Evolutionary conservation across 257 asterid species (phyloP), one percentile per base, ranked within the genome.

Genomic region (Coffea eugenioides): DNA sequence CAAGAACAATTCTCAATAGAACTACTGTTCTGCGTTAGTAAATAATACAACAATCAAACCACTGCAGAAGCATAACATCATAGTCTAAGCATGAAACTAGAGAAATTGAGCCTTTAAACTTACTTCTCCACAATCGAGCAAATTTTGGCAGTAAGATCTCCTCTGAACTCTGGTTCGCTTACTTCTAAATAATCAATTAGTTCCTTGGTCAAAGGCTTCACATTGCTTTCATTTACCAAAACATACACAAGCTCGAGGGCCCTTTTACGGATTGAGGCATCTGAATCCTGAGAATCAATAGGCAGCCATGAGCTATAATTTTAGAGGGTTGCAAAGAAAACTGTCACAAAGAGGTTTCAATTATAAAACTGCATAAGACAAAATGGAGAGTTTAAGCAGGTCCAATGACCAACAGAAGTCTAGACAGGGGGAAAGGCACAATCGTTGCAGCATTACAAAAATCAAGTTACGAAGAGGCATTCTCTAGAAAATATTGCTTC

Each of bases 261-360:
- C 85, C 95, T 90, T 89, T 96, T 96, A 82, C 98, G 97, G 82
- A 96, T 94, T 20, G 99, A 96, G 86, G 98, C 97, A 92, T 96
- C 99, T 82, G 97, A 82, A 91, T 96, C 99, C 99, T 96, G 96
- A 79, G 74, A 82, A 64, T 11, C 21, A 80, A 81, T 21, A 71
- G 82, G 81, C 71, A 83, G 66, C 23, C 77, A 77, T 76, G 76
- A 82, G 70, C 79, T 43, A 75, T 25, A 67, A 61, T 56, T 23
- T 20, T 74, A 43, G 10, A 65, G 31, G 25, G 46, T 21, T 73
- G 59, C 43, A 5, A 39, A 39, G 43, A 39, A 61, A 75, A 39
- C 70, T 21, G 70, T 18, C 49, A 34, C 52, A 20, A 1, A 34
- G n/a, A 65, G 7, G 70, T 9, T 11, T n/a, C 27, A 25, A 20